phyloP scores from a whole-genome alignment of 176 grass and related monocot genomes.

The Oryza coarctata region DNA sequence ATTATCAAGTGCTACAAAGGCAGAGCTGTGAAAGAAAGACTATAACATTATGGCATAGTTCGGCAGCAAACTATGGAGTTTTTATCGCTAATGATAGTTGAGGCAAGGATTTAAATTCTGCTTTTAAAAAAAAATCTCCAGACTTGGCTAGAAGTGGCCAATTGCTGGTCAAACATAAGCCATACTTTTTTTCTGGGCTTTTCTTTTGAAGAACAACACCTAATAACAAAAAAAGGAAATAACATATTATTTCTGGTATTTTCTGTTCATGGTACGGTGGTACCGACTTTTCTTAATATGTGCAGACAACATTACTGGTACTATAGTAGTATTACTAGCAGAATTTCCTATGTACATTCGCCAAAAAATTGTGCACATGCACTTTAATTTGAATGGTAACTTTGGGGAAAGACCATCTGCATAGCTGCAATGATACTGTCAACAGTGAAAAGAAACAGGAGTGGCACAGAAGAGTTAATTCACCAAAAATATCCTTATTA shows the following conservation, averaged over 20 bases:
- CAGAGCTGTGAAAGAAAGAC: neutral
- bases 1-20: neutral
- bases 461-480: neutral
- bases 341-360: neutral
- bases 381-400: conserved; percentile 1
- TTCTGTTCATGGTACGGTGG: neutral
- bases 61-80: neutral
- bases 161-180: neutral
- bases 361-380: neutral
- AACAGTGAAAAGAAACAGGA: neutral
- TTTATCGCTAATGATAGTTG: neutral
- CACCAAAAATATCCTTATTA: neutral
- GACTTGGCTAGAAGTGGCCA: neutral
- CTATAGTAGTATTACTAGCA: neutral
- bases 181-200: neutral
- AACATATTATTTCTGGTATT: neutral
- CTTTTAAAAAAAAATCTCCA: neutral
- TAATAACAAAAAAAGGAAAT: neutral
- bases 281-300: neutral
- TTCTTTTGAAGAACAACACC: neutral
- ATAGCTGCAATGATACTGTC: neutral
- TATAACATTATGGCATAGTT: neutral
- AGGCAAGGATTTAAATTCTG: neutral
- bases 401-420: neutral
- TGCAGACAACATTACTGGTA: neutral